phyloP scores from a whole-genome alignment of 225 moss, liverwort and hornwort species.

The Sphagnum tenellum region DNA sequence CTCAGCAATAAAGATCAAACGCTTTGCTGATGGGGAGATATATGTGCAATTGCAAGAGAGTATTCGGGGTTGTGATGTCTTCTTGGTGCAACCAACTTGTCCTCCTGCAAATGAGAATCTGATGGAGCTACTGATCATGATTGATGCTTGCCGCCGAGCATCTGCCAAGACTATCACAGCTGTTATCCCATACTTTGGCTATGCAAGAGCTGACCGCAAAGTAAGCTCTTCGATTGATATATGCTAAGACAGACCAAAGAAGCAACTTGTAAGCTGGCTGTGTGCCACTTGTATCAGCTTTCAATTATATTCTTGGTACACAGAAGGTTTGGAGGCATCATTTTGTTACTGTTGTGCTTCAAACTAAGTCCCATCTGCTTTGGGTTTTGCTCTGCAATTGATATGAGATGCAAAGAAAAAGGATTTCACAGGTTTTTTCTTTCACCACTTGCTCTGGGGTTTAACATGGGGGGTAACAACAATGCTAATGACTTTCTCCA shows the following conservation, averaged over 20 bases:
- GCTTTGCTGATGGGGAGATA: constrained; percentile 66
- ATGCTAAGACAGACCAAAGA: neutral
- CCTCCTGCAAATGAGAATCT: constrained; percentile 66
- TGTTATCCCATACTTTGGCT: constrained; percentile 62
- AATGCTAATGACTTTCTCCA: too few relatives aligned
- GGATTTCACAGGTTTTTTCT: too few relatives aligned
- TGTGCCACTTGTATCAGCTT: neutral
- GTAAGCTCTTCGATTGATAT: constrained; percentile 10
- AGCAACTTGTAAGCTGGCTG: neutral
- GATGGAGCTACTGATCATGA: constrained; percentile 70
- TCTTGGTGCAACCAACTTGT: constrained; percentile 55
- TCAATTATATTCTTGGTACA: too few relatives aligned
- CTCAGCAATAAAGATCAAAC: constrained; percentile 44
- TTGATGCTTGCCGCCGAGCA: constrained; percentile 60
- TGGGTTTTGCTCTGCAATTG: neutral
- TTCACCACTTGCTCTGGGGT: too few relatives aligned
- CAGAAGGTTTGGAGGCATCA: too few relatives aligned
- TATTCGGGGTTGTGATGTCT: constrained; percentile 59
- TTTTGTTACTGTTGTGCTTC: neutral
- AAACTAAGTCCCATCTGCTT: neutral
- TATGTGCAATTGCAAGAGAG: constrained; percentile 66
- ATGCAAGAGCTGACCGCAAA: constrained; percentile 66
- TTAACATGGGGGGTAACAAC: too few relatives aligned
- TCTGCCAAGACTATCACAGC: constrained; percentile 65
- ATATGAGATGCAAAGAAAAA: too few relatives aligned